These are phyloP conservation scores for Thuidium tamariscinum DNA, from an alignment of 225 moss, liverwort and hornwort species.

Conservation along the genomic window DNA sequence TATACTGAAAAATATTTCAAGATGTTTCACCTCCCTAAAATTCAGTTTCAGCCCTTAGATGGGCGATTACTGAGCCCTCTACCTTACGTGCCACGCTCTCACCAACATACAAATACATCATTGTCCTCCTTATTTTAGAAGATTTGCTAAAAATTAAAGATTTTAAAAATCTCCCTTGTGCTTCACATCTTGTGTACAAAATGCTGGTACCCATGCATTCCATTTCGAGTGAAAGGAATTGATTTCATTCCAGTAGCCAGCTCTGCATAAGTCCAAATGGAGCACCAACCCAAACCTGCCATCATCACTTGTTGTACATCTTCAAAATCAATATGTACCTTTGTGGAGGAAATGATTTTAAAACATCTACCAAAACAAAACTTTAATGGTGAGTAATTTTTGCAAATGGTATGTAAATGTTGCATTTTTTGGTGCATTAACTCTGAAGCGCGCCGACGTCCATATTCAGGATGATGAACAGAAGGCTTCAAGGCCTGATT, in stretches of 20 bases:
- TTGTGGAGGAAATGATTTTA: fast-evolving
- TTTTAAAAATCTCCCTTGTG: fast-evolving
- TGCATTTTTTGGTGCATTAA: not conserved
- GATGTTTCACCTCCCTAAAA: too few relatives aligned
- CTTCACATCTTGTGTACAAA: not conserved
- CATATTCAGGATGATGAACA: too few relatives aligned
- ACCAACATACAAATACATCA: not conserved
- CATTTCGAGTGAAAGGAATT: not conserved
- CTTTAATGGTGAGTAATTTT: not conserved
- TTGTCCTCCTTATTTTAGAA: too few relatives aligned
- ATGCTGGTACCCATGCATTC: not conserved
- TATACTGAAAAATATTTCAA: too few relatives aligned
- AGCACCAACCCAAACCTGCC: fast-evolving
- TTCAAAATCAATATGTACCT: not conserved
- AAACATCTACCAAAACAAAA: not conserved
- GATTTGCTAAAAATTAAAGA: too few relatives aligned
- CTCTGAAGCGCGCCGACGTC: too few relatives aligned
- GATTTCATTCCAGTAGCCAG: not conserved
- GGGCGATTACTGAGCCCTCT: too few relatives aligned
- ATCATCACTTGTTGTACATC: not conserved
- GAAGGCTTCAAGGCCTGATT: too few relatives aligned
- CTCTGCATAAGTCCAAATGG: too few relatives aligned
- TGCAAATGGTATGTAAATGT: not conserved
- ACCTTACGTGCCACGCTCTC: too few relatives aligned
- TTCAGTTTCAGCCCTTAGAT: too few relatives aligned